phyloP scores from a whole-genome alignment of 1,284 basidiomycete species.

The Vanrija sp. region DNA sequence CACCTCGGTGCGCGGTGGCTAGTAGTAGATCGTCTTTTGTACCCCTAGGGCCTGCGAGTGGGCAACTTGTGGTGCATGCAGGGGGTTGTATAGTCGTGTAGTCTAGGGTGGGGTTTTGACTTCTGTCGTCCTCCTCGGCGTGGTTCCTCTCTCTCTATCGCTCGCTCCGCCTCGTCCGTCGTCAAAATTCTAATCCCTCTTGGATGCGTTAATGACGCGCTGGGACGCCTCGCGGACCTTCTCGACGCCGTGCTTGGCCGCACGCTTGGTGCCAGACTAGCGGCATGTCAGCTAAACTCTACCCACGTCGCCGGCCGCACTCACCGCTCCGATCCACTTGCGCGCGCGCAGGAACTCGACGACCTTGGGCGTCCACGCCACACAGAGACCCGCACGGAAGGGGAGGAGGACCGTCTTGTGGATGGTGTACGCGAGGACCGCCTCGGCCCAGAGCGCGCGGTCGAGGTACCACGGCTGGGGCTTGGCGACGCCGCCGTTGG shows the following conservation, averaged over 20 bases:
- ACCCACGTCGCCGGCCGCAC: slow-evolving; percentile 4
- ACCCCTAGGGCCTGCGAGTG: too few relatives aligned
- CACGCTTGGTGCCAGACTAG: slow-evolving; percentile 16
- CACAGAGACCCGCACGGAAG: slow-evolving; percentile 81
- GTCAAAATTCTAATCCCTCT: background rate
- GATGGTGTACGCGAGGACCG: slow-evolving; percentile 86
- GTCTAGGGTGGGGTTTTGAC: background rate
- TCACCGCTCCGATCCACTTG: slow-evolving; percentile 60
- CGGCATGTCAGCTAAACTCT: background rate
- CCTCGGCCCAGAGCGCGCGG: slow-evolving; percentile 82
- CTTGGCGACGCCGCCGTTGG: slow-evolving; percentile 52
- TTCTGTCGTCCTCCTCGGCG: background rate
- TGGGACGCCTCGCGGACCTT: slow-evolving; percentile 8
- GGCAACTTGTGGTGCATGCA: slow-evolving; percentile 8
- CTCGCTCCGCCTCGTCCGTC: background rate
- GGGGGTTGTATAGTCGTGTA: slow-evolving; percentile 10
- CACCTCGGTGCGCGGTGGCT: background rate
- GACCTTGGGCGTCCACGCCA: slow-evolving; percentile 76
- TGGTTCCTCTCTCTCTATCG: background rate
- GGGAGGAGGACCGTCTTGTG: slow-evolving; percentile 96
- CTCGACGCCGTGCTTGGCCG: slow-evolving; percentile 12
- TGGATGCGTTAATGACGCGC: slow-evolving; percentile 10
- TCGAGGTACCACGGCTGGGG: slow-evolving; percentile 52
- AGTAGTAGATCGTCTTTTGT: background rate
- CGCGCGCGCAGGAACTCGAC: slow-evolving; percentile 70